Evolutionary conservation across 345 rosid genomes (phyloP), one percentile per base, ranked within the genome.

Genomic region (Pseudoturritis turrita): DNA sequence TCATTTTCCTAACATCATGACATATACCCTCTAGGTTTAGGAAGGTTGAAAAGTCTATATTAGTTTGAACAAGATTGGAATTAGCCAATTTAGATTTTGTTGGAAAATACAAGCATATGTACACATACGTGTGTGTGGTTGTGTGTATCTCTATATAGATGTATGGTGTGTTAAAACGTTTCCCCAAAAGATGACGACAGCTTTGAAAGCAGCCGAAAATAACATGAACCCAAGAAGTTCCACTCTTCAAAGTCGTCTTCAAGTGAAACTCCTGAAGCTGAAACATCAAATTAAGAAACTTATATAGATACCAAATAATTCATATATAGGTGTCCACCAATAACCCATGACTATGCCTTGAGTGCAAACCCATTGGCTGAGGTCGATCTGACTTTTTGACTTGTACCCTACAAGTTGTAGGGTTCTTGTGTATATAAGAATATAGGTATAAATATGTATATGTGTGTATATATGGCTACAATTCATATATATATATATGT

Each of bases 181-280:
- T 12, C 23, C 12, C 21, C 58, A 7, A 56, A 46, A 59, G 49
- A 67, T 59, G 73, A 59, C 47, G 62, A 43, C 62, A 60, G 62
- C 56, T 29, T 66, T 67, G 55, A 43, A 75, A 29, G 50, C 56
- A 58, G 62, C 73, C 23, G 49, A 75, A 49, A 59, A 21, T 67
- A 67, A 50, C 31, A 67, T 59, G 68, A 67, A 60, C 62, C 55
- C 73, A 60, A 75, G 14, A 74, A 66, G 31, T 59, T 67, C 47
- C 18, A 74, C 49, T 67, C 63, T 52, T 68, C 57, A 60, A 68
- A 68, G 73, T 68, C 73, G 55, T 75, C 56, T 75, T 51, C 74
- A 68, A 75, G 56, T 67, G 73, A 59, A 67, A 74, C 68, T 67
- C 73, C 73, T 67, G 68, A 65, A 46, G 25, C 65, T 56, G 26